Base-by-base conservation (phyloP, 179 eudicot genomes). In the Pouteria campechiana region DNA sequence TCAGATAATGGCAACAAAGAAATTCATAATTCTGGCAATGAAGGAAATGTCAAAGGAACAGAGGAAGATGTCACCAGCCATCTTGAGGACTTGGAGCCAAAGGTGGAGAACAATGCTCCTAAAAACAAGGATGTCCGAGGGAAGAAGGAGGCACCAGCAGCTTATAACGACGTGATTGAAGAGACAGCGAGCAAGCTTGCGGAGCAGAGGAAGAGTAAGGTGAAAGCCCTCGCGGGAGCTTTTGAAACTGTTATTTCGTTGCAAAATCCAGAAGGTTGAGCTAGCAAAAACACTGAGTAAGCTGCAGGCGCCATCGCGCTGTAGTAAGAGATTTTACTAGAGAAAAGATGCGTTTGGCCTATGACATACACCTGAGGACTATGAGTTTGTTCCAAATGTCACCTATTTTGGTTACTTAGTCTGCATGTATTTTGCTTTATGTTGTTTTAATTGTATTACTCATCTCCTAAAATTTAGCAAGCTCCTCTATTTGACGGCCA, bases 191-290 rank as follows among this genome's bases (percentile, higher is more conserved):
- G 37, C 31, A 74, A 66, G 63, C 69, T 77, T 11, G 64, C 58
- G 23, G 75, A 58, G 17, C 44, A 73, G 21, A 69, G 52, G 65
- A 77, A 54, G 46, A 74, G 65, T 63, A 80, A 74, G 61, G 85
- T 80, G 51, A 50, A 57, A 65, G 90, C 90, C 21, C 50, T 80
- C 15, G 90, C 76, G 8, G 90, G 90, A 5, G 89, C 89, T 17
- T 80, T 80, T 37, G 83, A 80, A 51, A 80, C 78, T 3, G 89
- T 76, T 37, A 77, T 80, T 41, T 70, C 81, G 32, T 60, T 71
- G 62, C 79, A 78, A 51, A 78, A 75, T 22, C 54, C 41, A 12
- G 57, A 61, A 44, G 46, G 29, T 27, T 42, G n/a, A n/a, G n/a
- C n/a, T n/a, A n/a, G n/a, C n/a, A n/a, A n/a, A n/a, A n/a, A n/a